Percentiles rank a stretch among this genome's conserved stretches.
Conservation (phyloP, 2,329 filamentous ascomycete genomes). For the Fusarium pseudoanthophilum region DNA sequence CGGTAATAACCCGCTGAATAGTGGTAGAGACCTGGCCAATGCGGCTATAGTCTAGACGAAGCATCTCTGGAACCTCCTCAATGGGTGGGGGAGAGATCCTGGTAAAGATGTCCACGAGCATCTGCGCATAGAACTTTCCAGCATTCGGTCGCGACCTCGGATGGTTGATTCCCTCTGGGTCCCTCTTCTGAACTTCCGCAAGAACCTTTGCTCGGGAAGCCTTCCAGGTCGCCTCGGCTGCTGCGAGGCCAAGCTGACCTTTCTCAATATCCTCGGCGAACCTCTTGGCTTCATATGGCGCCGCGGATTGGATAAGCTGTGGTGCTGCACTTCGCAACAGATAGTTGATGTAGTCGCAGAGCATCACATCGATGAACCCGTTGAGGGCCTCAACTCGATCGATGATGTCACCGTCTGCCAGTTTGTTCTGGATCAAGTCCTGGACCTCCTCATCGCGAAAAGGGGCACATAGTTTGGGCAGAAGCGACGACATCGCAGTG, state of each 20-base stretch:
- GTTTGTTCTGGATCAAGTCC: slow-evolving; percentile 70
- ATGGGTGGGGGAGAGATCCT: slow-evolving; percentile 66
- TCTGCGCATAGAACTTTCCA: slow-evolving; percentile 79
- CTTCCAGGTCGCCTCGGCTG: slow-evolving; percentile 74
- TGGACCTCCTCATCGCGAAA: slow-evolving; percentile 82
- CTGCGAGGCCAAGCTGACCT: slow-evolving; percentile 63
- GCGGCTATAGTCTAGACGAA: slow-evolving; percentile 74
- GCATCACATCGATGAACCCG: slow-evolving; percentile 79
- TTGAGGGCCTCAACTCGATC: slow-evolving; percentile 80
- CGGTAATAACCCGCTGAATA: slow-evolving; percentile 71
- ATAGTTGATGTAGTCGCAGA: slow-evolving; percentile 86
- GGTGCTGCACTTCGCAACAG: slow-evolving; percentile 78
- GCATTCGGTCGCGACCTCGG: slow-evolving; percentile 71
- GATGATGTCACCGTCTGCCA: slow-evolving; percentile 72
- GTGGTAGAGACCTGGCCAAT: slow-evolving; percentile 57
- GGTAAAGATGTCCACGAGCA: slow-evolving; percentile 80
- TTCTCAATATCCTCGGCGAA: slow-evolving; percentile 74
- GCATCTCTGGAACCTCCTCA: slow-evolving; percentile 75
- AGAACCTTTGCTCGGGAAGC: slow-evolving; percentile 71
- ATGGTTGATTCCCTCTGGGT: slow-evolving; percentile 74
- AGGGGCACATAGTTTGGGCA: slow-evolving; percentile 84
- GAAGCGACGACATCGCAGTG: slow-evolving; percentile 75
- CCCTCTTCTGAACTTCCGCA: slow-evolving; percentile 73
- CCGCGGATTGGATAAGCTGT: slow-evolving; percentile 75
- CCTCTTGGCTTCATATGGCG: slow-evolving; percentile 77